These are phyloP conservation scores for Mollisia scopiformis DNA, from an alignment of 2,329 filamentous ascomycete genomes.

Conservation along the genomic window DNA sequence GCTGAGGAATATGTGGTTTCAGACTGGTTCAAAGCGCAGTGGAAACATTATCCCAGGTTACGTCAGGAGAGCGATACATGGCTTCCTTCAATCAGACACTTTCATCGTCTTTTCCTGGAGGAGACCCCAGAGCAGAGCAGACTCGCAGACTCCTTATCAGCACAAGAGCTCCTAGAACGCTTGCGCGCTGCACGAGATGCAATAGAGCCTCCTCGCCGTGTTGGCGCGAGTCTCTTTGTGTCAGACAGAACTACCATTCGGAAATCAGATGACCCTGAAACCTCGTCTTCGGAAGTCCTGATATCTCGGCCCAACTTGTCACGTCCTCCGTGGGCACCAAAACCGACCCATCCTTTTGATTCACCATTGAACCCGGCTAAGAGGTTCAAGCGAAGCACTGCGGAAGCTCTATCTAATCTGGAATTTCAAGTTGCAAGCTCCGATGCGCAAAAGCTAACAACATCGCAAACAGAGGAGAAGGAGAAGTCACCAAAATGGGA, in stretches of 20 bases:
- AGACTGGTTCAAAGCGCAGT: neutral
- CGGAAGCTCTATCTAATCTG: neutral
- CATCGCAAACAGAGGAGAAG: conserved; percentile 31
- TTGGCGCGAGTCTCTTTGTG: too few relatives aligned
- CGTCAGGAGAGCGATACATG: neutral
- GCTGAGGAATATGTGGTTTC: neutral
- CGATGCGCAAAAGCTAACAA: conserved; percentile 11
- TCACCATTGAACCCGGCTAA: neutral
- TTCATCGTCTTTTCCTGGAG: too few relatives aligned
- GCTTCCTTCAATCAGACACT: too few relatives aligned
- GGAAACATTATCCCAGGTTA: neutral
- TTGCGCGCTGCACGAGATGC: too few relatives aligned
- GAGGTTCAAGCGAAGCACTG: neutral
- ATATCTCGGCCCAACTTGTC: neutral
- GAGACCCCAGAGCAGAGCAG: too few relatives aligned
- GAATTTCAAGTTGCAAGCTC: neutral
- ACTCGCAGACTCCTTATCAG: too few relatives aligned
- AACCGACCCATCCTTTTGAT: neutral
- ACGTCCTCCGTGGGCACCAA: neutral
- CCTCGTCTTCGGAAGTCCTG: neutral
- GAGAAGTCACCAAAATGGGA: conserved; percentile 38
- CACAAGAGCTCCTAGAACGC: too few relatives aligned
- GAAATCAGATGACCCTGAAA: neutral
- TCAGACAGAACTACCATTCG: neutral
- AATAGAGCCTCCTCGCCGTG: too few relatives aligned